These are phyloP conservation scores for Agarophyton chilense DNA, from an alignment of 23 red algal genomes.

Conservation along the genomic window DNA sequence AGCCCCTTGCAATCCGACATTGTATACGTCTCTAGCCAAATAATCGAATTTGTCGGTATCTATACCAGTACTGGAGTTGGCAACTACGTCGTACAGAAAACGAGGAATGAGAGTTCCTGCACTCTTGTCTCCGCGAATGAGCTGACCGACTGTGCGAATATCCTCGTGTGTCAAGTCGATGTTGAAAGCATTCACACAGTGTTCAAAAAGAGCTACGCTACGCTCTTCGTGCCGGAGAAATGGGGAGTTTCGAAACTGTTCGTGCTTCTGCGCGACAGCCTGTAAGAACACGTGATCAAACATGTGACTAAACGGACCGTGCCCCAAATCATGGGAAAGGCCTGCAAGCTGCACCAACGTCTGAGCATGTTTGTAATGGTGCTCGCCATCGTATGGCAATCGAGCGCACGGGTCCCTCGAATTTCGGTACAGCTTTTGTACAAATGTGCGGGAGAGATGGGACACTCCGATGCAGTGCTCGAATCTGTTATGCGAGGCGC, in stretches of 20 bases:
- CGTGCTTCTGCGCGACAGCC: not conserved
- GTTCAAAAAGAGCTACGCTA: conserved; percentile 65
- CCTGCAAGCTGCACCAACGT: conserved; percentile 81
- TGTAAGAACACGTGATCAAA: conserved; percentile 86
- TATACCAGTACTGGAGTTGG: conserved; percentile 77
- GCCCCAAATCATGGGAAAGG: conserved; percentile 94
- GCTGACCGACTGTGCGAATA: conserved; percentile 51
- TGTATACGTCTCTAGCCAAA: conserved; percentile 77
- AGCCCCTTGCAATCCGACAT: conserved; percentile 54
- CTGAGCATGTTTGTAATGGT: conserved; percentile 48
- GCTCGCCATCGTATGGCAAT: conserved; percentile 59
- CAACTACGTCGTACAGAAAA: conserved; percentile 86
- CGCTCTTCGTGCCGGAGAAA: conserved; percentile 83
- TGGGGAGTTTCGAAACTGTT: not conserved
- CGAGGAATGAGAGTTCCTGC: not conserved
- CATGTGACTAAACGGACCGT: conserved; percentile 94
- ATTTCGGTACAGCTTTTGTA: conserved; percentile 65
- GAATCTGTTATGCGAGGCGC: conserved; percentile 94
- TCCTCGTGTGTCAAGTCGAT: conserved; percentile 70
- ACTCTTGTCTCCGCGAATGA: conserved; percentile 66
- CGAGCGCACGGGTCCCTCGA: conserved; percentile 45
- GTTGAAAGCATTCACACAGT: conserved; percentile 62
- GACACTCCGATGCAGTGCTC: conserved; percentile 86
- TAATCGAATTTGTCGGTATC: conserved; percentile 99
- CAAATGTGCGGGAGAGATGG: conserved; percentile 51